Evolutionary conservation across 2,329 filamentous ascomycete genomes (phyloP), one percentile per base, ranked within the genome.

Genomic region (Trichoderma sp.): DNA sequence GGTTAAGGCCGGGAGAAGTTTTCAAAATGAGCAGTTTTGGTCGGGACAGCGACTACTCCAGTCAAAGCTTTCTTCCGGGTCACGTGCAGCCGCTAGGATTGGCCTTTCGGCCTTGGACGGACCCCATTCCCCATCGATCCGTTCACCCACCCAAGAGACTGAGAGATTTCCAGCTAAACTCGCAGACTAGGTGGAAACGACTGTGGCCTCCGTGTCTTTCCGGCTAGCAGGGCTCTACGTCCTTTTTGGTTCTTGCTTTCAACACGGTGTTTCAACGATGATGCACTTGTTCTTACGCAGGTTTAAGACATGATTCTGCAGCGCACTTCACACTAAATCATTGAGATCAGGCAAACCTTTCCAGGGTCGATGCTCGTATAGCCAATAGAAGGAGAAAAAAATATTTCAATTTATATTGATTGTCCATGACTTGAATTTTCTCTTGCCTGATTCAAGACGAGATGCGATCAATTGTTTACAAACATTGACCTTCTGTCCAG

Each of bases 11-110:
- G 81, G 80, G 80, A 83, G 81, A 83, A 82, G 79, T 82, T 82
- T 81, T 80, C 79, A 79, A 80, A 80, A 76, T 81, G 81, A 83
- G 81, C 81, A 83, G 81, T 81, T 82, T 82, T 83, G 81, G 80
- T 81, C 78, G 79, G 79, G 77, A 80, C 52, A 75, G 74, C 75
- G 75, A 77, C 78, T 75, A 79, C 79, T 80, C 81, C 76, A 77
- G 80, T 77, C 80, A 81, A 80, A 82, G 80, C 80, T 82, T 82
- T 81, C 76, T 75, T 72, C 62, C 56, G 53, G 59, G 71, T 82
- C 81, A 82, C 81, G 81, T 82, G 81, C 52, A 57, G 63, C 53
- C 63, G 24, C 63, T 66, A 66, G 63, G 37, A 57, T 33, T 66
- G 37, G 63, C 7, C 35, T 65, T 65, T 57, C n/a, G 35, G 62